phyloP scores from a whole-genome alignment of 2,329 filamentous ascomycete species.

The Phoma sp. region DNA sequence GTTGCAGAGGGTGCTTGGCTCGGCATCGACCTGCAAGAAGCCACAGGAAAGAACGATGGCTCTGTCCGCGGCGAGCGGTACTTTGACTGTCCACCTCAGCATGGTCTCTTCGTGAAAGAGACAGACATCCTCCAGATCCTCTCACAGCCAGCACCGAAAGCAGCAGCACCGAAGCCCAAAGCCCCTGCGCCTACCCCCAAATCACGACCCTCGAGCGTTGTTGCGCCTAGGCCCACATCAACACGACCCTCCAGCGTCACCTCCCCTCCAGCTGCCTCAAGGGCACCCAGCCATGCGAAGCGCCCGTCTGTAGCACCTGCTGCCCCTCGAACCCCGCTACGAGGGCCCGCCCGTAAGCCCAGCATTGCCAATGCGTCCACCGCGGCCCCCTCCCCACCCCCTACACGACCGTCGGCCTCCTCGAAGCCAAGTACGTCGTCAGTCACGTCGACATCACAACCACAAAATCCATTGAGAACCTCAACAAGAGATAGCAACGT shows the following conservation, averaged over 20 bases:
- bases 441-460: conserved; percentile 7
- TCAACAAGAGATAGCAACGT: conserved; percentile 53
- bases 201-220: conserved; percentile 35
- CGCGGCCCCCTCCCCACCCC: conserved; percentile 14
- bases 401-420: conserved; percentile 10
- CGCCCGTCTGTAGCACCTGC: conserved; percentile 31
- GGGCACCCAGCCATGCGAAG: conserved; percentile 19
- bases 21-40: conserved; percentile 84
- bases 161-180: conserved; percentile 22
- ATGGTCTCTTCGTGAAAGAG: conserved; percentile 88
- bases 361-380: conserved; percentile 26
- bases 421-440: conserved; percentile 27
- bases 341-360: conserved; percentile 27
- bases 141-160: conserved; percentile 53
- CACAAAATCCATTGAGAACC: conserved; percentile 22
- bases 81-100: conserved; percentile 75
- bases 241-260: conserved; percentile 23
- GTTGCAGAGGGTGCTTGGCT: conserved; percentile 90
- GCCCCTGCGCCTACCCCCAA: conserved; percentile 23
- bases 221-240: conserved; percentile 22
- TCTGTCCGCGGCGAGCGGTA: conserved; percentile 87
- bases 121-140: conserved; percentile 66
- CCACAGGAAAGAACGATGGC: conserved; percentile 91
- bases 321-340: conserved; percentile 18
- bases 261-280: conserved; percentile 13